Percentiles rank a stretch among this genome's conserved stretches.
Evolutionary conservation across 306 rosid genomes (phyloP).

Genomic region (Crotalaria pallida): DNA sequence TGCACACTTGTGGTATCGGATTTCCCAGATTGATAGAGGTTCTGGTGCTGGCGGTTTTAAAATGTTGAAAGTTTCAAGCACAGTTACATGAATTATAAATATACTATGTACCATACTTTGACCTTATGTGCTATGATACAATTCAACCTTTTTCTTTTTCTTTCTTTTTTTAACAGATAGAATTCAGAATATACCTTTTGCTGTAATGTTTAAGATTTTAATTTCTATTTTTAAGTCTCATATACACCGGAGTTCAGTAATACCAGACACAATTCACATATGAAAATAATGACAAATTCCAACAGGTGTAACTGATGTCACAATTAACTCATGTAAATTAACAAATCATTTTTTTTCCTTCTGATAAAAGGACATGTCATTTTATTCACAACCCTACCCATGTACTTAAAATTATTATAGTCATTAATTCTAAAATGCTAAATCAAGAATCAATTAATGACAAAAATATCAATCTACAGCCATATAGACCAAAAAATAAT

Average conservation of each 20-base stretch:
- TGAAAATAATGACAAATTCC: background rate
- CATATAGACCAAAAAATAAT: background rate
- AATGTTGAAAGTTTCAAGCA: background rate
- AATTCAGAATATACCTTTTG: background rate
- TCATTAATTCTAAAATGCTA: background rate
- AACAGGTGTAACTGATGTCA: background rate
- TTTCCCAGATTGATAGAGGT: slow-evolving; percentile 5
- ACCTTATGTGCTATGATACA: background rate
- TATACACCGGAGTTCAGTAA: background rate
- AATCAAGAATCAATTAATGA: background rate
- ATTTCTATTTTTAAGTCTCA: background rate
- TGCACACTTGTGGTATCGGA: background rate
- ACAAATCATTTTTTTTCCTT: background rate
- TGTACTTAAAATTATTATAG: background rate
- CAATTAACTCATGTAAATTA: background rate
- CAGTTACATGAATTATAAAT: background rate
- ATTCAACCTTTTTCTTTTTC: background rate
- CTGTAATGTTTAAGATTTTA: background rate
- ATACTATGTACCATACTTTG: background rate
- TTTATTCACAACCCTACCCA: background rate
- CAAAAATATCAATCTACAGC: background rate
- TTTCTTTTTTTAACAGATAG: background rate
- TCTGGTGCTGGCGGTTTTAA: background rate
- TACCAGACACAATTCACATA: background rate
- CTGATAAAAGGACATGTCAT: background rate